phyloP scores from a whole-genome alignment of 805 yeast genomes.

The Ogataea paraovalis region DNA sequence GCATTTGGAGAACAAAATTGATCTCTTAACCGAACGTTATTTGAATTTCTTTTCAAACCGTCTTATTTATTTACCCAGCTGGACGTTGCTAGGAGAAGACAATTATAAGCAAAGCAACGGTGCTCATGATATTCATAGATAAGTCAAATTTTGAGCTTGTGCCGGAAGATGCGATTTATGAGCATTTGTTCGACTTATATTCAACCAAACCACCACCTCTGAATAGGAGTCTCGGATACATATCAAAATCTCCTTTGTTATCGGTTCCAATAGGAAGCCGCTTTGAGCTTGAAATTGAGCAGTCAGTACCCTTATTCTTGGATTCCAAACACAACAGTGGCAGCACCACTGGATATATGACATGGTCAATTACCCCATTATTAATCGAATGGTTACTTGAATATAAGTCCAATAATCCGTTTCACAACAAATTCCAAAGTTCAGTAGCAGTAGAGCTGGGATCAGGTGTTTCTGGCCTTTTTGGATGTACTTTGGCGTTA shows the following conservation, averaged over 20 bases:
- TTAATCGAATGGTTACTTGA: slow-evolving; percentile 52
- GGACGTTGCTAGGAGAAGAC: too few species aligned
- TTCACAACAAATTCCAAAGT: slow-evolving; percentile 16
- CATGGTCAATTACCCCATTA: slow-evolving; percentile 52
- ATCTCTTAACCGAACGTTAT: too few species aligned
- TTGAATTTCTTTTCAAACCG: too few species aligned
- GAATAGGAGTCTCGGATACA: slow-evolving; percentile 22
- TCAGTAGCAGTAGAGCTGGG: slow-evolving; percentile 53
- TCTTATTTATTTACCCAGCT: too few species aligned
- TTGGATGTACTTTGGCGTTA: slow-evolving; percentile 39
- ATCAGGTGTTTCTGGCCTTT: slow-evolving; percentile 54
- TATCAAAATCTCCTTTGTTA: slow-evolving; percentile 17
- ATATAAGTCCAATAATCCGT: slow-evolving; percentile 25
- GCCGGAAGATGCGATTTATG: slow-evolving; percentile 16
- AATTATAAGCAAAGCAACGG: too few species aligned
- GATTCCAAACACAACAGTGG: slow-evolving; percentile 32
- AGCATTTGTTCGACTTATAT: slow-evolving; percentile 28
- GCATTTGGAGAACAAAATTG: too few species aligned
- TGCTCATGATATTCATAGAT: slow-evolving; percentile 1
- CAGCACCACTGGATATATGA: slow-evolving; percentile 57
- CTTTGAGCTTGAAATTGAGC: slow-evolving; percentile 25
- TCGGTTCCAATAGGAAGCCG: slow-evolving; percentile 16
- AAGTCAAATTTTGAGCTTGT: slow-evolving; percentile 4
- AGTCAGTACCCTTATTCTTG: slow-evolving; percentile 31
- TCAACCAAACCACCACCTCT: slow-evolving; percentile 13